phyloP scores from a whole-genome alignment of 345 rosid species.

The Salix purpurea region DNA sequence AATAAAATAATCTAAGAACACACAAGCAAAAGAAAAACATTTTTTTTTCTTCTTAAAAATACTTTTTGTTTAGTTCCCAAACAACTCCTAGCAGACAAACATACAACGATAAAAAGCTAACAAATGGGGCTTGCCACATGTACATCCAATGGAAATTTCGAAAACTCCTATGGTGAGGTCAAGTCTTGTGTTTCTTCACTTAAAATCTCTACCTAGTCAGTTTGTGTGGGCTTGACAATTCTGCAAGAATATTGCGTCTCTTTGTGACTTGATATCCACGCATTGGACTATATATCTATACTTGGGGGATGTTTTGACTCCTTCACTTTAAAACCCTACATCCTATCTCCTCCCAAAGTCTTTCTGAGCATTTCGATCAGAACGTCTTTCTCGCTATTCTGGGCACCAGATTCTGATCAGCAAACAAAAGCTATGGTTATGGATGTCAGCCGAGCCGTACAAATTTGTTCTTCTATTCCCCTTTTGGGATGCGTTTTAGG shows the following conservation, averaged over 20 bases:
- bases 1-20: no score
- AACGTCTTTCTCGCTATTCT: background rate
- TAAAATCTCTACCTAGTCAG: background rate
- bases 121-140: background rate
- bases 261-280: slow-evolving; percentile 1
- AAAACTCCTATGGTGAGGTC: background rate
- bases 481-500: slow-evolving; percentile 8
- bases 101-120: background rate
- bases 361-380: background rate
- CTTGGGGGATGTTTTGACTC: background rate
- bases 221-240: background rate
- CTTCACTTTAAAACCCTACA: background rate
- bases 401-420: background rate
- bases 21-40: no score
- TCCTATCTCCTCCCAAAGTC: background rate
- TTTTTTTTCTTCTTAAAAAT: no score
- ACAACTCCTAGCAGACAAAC: no score
- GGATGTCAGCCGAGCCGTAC: slow-evolving; percentile 11
- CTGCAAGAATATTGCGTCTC: background rate
- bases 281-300: background rate
- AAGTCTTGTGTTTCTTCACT: background rate
- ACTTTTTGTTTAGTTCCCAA: no score
- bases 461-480: slow-evolving; percentile 16
- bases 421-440: background rate
- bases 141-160: background rate